phyloP scores from a whole-genome alignment of 345 rosid species.

The Lenwebbia sp. region DNA sequence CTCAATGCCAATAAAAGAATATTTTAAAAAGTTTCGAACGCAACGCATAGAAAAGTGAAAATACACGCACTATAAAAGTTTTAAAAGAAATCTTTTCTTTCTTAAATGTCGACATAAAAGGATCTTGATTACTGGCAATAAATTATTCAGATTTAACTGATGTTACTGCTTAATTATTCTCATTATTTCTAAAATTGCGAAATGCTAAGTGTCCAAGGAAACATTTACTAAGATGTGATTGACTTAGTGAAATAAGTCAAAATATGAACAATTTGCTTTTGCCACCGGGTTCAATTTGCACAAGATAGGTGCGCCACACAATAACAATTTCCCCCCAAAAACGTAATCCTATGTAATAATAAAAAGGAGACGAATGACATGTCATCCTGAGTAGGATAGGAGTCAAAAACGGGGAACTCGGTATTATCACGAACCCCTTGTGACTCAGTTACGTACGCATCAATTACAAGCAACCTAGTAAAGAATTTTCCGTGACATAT shows the following conservation, averaged over 20 bases:
- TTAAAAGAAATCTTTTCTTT: neutral
- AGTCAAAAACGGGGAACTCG: neutral
- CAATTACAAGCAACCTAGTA: neutral
- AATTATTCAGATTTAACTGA: neutral
- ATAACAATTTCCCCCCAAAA: neutral
- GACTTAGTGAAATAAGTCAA: neutral
- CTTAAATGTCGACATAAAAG: neutral
- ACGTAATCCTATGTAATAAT: neutral
- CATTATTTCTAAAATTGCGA: neutral
- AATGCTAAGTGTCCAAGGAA: neutral
- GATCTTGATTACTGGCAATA: neutral
- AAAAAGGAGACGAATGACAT: neutral
- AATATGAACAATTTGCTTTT: neutral
- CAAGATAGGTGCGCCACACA: neutral
- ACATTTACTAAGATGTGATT: neutral
- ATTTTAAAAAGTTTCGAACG: neutral
- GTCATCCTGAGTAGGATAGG: neutral
- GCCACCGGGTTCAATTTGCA: neutral
- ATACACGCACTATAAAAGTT: neutral
- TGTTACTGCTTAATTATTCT: neutral
- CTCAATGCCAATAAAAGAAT: neutral
- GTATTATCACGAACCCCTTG: neutral
- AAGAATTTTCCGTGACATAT: neutral
- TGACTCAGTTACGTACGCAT: neutral
- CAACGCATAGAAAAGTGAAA: neutral